Evolutionary conservation across 441 rosid genomes (phyloP).

Genomic region (Capsella rubella): DNA sequence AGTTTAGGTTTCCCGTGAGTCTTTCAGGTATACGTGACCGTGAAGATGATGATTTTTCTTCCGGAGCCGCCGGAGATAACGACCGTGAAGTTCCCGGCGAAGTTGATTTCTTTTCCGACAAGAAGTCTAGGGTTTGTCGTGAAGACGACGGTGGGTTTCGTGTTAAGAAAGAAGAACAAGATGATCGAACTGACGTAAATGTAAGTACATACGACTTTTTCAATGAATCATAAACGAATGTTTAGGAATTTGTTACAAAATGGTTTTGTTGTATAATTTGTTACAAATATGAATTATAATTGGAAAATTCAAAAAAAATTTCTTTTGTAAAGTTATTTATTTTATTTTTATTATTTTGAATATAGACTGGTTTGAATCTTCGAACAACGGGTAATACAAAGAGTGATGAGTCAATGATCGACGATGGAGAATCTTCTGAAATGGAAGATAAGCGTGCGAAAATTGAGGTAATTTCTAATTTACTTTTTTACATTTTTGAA

Average conservation of each 20-base stretch:
- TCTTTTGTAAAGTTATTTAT: not conserved
- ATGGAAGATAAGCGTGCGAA: conserved; percentile 62
- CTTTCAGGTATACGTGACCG: conserved; percentile 47
- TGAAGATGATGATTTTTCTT: conserved; percentile 33
- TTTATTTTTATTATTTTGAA: not conserved
- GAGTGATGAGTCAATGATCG: conserved; percentile 86
- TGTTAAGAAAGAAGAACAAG: conserved; percentile 62
- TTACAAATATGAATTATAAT: not conserved
- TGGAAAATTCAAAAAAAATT: too few species aligned
- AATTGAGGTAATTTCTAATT: conserved; percentile 57
- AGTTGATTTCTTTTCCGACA: conserved; percentile 78
- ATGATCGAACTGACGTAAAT: conserved; percentile 55
- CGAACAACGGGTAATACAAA: conserved; percentile 68
- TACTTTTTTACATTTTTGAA: not conserved
- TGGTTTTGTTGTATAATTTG: not conserved
- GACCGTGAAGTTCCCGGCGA: conserved; percentile 55
- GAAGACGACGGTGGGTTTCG: conserved; percentile 30
- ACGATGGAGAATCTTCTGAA: conserved; percentile 72
- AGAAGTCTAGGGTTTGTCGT: conserved; percentile 37
- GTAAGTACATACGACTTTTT: conserved; percentile 49
- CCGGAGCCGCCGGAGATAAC: conserved; percentile 30
- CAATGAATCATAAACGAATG: not conserved
- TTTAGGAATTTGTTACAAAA: not conserved
- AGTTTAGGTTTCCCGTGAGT: conserved; percentile 59
- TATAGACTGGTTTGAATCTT: conserved; percentile 81